Conservation (phyloP, 2,329 filamentous ascomycete genomes). For the Xylaria arbuscula region DNA sequence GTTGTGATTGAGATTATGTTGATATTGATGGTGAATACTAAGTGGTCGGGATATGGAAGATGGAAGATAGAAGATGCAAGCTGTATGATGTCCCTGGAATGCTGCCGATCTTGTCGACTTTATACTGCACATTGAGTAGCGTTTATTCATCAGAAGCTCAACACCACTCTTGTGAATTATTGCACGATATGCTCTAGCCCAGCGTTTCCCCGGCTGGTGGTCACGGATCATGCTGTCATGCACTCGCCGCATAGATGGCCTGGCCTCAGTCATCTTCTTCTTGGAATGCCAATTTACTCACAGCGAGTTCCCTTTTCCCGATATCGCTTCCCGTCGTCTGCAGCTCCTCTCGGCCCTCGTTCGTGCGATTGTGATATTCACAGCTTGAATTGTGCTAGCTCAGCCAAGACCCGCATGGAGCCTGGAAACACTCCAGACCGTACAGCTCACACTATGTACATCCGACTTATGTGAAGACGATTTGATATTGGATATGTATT, state of each 20-base stretch:
- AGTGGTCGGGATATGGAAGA: background rate
- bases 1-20: background rate
- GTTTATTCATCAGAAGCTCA: background rate
- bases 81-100: background rate
- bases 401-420: background rate
- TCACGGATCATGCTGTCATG: background rate
- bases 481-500: background rate
- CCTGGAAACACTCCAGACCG: slow-evolving; percentile 4
- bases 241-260: background rate
- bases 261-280: background rate
- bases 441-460: slow-evolving; percentile 9
- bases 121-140: background rate
- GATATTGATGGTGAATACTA: background rate
- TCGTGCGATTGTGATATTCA: background rate
- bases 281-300: background rate
- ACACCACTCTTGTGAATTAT: background rate
- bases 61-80: background rate
- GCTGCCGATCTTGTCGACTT: slow-evolving; percentile 5
- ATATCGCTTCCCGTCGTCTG: background rate
- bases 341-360: background rate
- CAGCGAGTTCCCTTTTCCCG: background rate
- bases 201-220: background rate
- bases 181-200: background rate
- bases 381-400: background rate
- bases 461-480: background rate